A percentile compares a stretch with the other conserved stretches of the same genome.
Evolutionary conservation across 2,329 filamentous ascomycete species (phyloP).

Genomic region (Hyphodiscus sp.): DNA sequence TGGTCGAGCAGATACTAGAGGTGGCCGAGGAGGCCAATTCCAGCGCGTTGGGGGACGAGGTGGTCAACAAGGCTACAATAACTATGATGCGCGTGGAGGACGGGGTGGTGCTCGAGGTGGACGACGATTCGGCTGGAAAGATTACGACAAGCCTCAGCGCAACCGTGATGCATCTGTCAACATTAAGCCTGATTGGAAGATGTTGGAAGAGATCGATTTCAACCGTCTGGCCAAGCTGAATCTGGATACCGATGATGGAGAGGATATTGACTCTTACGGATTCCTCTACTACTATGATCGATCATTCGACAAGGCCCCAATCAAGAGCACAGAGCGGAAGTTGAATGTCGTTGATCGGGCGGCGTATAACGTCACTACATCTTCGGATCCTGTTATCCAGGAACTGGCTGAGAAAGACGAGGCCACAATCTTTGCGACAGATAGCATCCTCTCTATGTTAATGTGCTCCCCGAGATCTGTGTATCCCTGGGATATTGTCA

Average conservation of each 20-base stretch:
- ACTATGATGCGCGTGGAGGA: conserved; percentile 64
- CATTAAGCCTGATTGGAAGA: conserved; percentile 90
- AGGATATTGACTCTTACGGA: conserved; percentile 91
- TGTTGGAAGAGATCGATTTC: conserved; percentile 98
- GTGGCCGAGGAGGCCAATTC: conserved; percentile 50
- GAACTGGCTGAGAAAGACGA: conserved; percentile 94
- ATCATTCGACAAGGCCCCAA: conserved; percentile 85
- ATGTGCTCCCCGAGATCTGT: conserved; percentile 97
- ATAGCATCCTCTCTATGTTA: conserved; percentile 96
- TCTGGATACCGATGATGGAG: conserved; percentile 87
- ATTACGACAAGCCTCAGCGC: conserved; percentile 95
- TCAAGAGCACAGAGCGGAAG: conserved; percentile 83
- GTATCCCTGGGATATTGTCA: conserved; percentile 97
- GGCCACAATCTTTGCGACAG: conserved; percentile 93
- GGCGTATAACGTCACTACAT: conserved; percentile 96
- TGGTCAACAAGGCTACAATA: conserved; percentile 57
- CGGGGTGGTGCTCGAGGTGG: conserved; percentile 65
- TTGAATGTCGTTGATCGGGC: conserved; percentile 86
- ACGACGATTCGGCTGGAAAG: conserved; percentile 94
- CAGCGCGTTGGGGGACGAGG: conserved; percentile 67
- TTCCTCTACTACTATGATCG: conserved; percentile 99
- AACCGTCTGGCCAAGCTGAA: conserved; percentile 92
- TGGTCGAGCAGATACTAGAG: conserved; percentile 65
- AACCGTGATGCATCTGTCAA: conserved; percentile 95
- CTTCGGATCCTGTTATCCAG: conserved; percentile 92